Evolutionary conservation across 768 basidiomycete genomes (phyloP).

Genomic region (Russula sp.): DNA sequence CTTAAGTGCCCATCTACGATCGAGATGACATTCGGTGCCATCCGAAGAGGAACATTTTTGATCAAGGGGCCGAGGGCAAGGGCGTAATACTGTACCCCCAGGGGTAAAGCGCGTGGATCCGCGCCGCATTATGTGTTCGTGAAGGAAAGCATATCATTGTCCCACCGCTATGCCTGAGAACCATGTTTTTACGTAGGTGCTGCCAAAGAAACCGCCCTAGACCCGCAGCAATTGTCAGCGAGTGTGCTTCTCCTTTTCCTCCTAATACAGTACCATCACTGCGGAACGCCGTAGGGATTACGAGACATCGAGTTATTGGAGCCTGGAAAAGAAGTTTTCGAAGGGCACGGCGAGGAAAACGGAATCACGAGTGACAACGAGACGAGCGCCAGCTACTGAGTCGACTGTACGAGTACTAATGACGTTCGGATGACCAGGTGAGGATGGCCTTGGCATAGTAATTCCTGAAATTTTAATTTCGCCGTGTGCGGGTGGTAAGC

Average conservation of each 20-base stretch:
- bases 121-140: not conserved
- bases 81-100: not conserved
- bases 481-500: not conserved
- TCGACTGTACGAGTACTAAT: not conserved
- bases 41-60: constrained; percentile 6
- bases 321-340: not conserved
- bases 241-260: not conserved
- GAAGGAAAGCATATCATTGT: not conserved
- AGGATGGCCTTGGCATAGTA: not conserved
- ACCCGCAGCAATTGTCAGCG: not conserved
- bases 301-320: not conserved
- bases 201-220: not conserved
- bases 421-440: not conserved
- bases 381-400: not conserved
- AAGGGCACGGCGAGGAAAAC: not conserved
- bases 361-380: not conserved
- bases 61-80: not conserved
- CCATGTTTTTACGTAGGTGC: not conserved
- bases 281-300: not conserved
- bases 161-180: constrained; percentile 9
- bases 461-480: not conserved
- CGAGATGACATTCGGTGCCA: constrained; percentile 7
- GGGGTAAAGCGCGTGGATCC: not conserved
- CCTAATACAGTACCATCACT: not conserved
- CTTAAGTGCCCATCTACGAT: not conserved